phyloP scores from a whole-genome alignment of 2,329 filamentous ascomycete species.

The Hortaea sp. region DNA sequence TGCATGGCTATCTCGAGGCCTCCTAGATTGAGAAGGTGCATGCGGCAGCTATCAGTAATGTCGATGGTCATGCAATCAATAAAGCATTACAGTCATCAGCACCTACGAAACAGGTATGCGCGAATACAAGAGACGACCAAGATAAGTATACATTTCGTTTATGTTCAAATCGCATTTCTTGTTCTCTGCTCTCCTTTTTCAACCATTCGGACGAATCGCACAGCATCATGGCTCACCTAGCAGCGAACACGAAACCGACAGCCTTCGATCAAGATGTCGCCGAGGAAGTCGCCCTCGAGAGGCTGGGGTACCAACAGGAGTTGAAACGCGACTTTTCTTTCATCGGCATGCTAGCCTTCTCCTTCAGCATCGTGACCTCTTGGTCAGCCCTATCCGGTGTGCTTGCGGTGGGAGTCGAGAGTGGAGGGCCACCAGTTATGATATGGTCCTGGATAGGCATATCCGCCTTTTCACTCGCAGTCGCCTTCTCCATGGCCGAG shows the following conservation, averaged over 20 bases:
- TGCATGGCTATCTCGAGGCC: too few relatives aligned
- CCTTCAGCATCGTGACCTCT: conserved; percentile 48
- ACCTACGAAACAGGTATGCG: too few relatives aligned
- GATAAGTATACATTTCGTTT: too few relatives aligned
- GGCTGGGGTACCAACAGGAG: conserved; percentile 39
- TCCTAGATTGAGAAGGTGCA: too few relatives aligned
- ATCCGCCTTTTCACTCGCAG: conserved; percentile 40
- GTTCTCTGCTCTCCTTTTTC: too few relatives aligned
- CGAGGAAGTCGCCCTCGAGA: conserved; percentile 21
- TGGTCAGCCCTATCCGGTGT: conserved; percentile 49
- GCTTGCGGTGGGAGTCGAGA: conserved; percentile 45
- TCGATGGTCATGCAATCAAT: too few relatives aligned
- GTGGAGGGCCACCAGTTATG: conserved; percentile 50
- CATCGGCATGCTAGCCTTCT: conserved; percentile 50
- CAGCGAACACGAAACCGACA: not conserved
- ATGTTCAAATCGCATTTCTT: too few relatives aligned
- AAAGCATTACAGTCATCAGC: too few relatives aligned
- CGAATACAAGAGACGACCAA: too few relatives aligned
- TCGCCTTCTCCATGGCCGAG: conserved; percentile 50
- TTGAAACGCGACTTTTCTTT: conserved; percentile 47
- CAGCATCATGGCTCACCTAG: not conserved
- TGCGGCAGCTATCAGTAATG: too few relatives aligned
- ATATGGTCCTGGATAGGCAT: conserved; percentile 44
- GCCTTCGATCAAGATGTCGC: conserved; percentile 36
- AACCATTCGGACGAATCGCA: not conserved